Base-by-base conservation (phyloP, 1,284 basidiomycete species). In the Xerocomus amazonicus region DNA sequence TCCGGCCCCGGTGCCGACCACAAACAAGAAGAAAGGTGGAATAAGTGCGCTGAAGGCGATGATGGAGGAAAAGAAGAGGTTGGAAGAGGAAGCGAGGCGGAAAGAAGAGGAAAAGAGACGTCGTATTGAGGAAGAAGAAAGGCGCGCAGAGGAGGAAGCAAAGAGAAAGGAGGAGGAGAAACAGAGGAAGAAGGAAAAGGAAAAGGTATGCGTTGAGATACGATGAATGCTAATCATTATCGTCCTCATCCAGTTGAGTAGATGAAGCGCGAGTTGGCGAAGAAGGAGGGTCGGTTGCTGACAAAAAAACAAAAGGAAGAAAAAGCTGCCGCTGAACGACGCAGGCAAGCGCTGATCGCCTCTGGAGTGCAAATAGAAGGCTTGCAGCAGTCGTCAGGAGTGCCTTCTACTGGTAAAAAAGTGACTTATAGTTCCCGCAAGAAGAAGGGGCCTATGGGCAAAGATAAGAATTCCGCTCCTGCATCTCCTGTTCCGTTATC, bases 231-330 rank as follows among this genome's bases (percentile, higher is more conserved):
- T 9, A 35, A 10, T 48, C 23, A 19, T 12, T 3, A 3, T 42
- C 37, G 16, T 41, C 40, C 52, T 62, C 28, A 48, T 43, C 23
- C n/a, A 19, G 28, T 47, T 32, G 43, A 49, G 51, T 55, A 92
- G 90, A 84, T 81, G 38, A 94, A 94, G 70, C 81, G 80, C 45
- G 92, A 94, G 60, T 64, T 87, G 40, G 84, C 89, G 19, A 91
- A 89, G 77, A 94, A 93, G 66, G 93, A 97, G 70, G 94, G 94
- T 31, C 82, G 88, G 48, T 73, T 93, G 29, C 78, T 97, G 41
- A 97, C 94, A 6, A 92, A 94, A 66, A 97, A 97, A 72, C 95
- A 99, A 69, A 97, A 95, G 72, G 90, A 92, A 62, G 95, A 98
- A 68, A 87, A 83, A 59, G 89, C 90, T 14, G 89, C 87, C 52